phyloP scores from a whole-genome alignment of 495 filamentous ascomycete species.

The Ramalina intermedia region DNA sequence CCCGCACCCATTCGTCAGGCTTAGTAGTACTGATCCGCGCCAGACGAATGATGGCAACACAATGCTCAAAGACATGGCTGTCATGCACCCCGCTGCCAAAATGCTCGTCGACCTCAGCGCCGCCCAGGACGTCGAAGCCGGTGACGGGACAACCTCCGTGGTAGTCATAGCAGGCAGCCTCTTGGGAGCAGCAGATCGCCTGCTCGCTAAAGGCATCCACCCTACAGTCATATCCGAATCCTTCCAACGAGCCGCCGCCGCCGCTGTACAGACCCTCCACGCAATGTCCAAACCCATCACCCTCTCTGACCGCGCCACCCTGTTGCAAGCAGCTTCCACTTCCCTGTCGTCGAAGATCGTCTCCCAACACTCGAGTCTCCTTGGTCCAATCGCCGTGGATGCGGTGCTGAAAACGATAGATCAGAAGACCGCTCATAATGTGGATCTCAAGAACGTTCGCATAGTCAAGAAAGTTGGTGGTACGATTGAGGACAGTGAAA shows the following conservation, averaged over 20 bases:
- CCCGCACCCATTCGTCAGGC: conserved; percentile 5
- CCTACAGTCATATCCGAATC: conserved; percentile 94
- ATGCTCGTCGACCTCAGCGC: conserved; percentile 97
- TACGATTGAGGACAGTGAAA: conserved; percentile 95
- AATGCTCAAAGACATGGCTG: conserved; percentile 95
- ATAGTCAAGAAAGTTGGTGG: conserved; percentile 97
- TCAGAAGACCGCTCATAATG: conserved; percentile 85
- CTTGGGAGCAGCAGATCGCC: conserved; percentile 79
- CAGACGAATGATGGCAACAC: conserved; percentile 96
- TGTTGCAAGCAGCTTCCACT: conserved; percentile 92
- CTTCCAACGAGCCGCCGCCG: conserved; percentile 85
- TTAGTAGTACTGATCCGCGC: conserved; percentile 18
- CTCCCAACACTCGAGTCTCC: conserved; percentile 80
- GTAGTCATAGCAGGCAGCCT: conserved; percentile 94
- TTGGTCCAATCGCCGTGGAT: conserved; percentile 94
- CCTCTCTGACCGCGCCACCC: conserved; percentile 70
- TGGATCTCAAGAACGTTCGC: conserved; percentile 88
- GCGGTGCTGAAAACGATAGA: conserved; percentile 91
- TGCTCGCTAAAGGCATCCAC: conserved; percentile 81
- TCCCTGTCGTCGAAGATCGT: conserved; percentile 98
- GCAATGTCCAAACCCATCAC: conserved; percentile 92
- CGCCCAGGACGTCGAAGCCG: conserved; percentile 95
- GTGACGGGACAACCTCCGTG: conserved; percentile 95
- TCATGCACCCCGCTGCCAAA: conserved; percentile 95
- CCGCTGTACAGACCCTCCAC: conserved; percentile 78